Evolutionary conservation across 257 asterid genomes (phyloP).

Genomic region (Jaltomata sinuosa): DNA sequence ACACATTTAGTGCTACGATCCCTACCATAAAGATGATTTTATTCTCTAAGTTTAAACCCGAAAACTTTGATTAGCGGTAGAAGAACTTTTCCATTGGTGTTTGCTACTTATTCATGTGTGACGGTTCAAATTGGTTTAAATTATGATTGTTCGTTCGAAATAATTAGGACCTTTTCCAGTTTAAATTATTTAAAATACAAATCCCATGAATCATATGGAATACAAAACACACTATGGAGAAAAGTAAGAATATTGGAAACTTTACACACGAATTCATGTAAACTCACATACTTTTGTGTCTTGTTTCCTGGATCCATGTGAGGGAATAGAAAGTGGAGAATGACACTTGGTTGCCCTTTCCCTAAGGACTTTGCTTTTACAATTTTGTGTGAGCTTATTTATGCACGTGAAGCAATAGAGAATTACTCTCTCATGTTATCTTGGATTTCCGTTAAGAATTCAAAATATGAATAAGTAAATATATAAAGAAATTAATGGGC

Average conservation of each 20-base stretch:
- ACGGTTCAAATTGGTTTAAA: background rate
- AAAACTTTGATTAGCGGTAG: background rate
- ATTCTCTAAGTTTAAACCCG: accelerated
- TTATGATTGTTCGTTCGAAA: background rate
- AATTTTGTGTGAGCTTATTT: background rate
- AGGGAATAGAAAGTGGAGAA: background rate
- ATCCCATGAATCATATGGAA: too few species aligned
- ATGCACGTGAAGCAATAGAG: background rate
- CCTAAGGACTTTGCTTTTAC: background rate
- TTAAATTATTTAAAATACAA: too few species aligned
- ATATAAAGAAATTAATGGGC: too few species aligned
- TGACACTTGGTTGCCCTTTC: background rate
- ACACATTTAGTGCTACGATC: accelerated
- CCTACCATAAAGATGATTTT: background rate
- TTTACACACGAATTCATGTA: background rate
- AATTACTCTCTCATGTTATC: background rate
- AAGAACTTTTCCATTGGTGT: background rate
- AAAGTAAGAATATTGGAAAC: background rate
- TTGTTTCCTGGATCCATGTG: background rate
- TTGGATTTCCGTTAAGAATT: too few species aligned
- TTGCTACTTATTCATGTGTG: background rate
- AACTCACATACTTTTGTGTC: background rate
- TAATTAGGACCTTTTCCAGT: background rate
- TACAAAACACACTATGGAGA: background rate
- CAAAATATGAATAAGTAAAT: too few species aligned